Base-by-base conservation (phyloP, 352 stramenopile species). In the Globisporangium cylindrosporum region DNA sequence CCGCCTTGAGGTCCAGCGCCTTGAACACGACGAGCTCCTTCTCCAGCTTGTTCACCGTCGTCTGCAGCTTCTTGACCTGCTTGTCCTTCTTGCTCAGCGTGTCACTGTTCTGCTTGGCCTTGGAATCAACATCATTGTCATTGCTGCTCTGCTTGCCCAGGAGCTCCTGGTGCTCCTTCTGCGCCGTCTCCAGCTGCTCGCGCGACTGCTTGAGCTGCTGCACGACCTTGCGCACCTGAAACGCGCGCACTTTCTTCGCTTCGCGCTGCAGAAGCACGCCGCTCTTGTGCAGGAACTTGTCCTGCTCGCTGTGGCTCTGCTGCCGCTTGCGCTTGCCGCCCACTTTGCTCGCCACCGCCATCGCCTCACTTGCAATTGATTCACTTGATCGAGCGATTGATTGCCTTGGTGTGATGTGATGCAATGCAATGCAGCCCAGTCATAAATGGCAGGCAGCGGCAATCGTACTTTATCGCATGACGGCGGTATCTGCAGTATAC, bases 251-350 rank as follows among this genome's bases (percentile, higher is more conserved):
- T 67, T 92, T 92, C 75, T 93, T 93, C 38, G 76, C 75, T 67
- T 93, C 86, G 43, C 86, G 83, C 73, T 90, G 83, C 73, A 93
- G 73, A 59, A 91, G 63, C 62, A 77, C 74, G 56, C 71, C 75
- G 68, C 81, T 90, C 76, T 93, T 90, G 77, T 93, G 85, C 67
- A 80, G 74, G 54, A 91, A 82, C 61, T 82, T 83, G 56, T 93
- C 85, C 57, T 86, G 80, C 71, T 78, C 75, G 49, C 73, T 82
- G 75, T 86, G 86, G 24, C 25, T 72, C 74, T 14, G 34, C 62
- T 63, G 68, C 49, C 80, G 79, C 72, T 88, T 86, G 59, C 82
- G 76, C 76, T 89, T 90, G 62, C 66, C 54, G 76, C 73, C 77
- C 54, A 71, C 55, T 24, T 54, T 60, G 10, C 25, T 60, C 10